Evolutionary conservation across 2,329 filamentous ascomycete species (phyloP).

Genomic region (Aspergillus japonicus): DNA sequence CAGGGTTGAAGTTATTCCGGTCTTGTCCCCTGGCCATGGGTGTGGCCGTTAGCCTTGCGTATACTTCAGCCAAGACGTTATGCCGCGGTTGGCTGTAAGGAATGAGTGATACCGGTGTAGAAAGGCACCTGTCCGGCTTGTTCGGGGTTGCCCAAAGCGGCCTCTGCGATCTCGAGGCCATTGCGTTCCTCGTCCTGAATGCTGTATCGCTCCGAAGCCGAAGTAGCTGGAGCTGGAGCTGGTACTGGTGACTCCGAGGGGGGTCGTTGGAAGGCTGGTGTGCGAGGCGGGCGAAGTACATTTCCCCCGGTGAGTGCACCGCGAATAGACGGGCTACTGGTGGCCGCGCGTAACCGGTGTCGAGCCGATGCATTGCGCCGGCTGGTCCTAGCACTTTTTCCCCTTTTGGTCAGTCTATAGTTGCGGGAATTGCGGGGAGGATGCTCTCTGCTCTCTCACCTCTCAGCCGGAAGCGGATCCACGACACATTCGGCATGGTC

Average conservation of each 20-base stretch:
- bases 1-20: constrained; percentile 23
- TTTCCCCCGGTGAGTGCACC: neutral
- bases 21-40: constrained; percentile 19
- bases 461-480: constrained; percentile 9
- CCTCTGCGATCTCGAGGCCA: constrained; percentile 26
- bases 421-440: no score
- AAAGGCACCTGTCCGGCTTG: constrained; percentile 23
- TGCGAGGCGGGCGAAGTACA: neutral
- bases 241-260: no score
- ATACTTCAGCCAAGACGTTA: no score
- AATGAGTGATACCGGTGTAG: constrained; percentile 21
- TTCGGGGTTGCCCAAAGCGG: constrained; percentile 20
- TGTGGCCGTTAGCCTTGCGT: no score
- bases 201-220: constrained; percentile 7
- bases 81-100: neutral
- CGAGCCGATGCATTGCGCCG: neutral
- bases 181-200: constrained; percentile 24
- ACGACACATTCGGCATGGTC: constrained; percentile 30
- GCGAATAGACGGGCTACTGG: neutral
- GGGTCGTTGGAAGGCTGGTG: neutral
- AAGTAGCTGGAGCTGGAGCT: neutral
- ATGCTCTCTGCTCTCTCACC: neutral
- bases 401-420: no score
- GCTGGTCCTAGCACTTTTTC: neutral
- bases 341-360: constrained; percentile 14